phyloP scores from a whole-genome alignment of 2,329 filamentous ascomycete genomes.

The Nemania diffusa region DNA sequence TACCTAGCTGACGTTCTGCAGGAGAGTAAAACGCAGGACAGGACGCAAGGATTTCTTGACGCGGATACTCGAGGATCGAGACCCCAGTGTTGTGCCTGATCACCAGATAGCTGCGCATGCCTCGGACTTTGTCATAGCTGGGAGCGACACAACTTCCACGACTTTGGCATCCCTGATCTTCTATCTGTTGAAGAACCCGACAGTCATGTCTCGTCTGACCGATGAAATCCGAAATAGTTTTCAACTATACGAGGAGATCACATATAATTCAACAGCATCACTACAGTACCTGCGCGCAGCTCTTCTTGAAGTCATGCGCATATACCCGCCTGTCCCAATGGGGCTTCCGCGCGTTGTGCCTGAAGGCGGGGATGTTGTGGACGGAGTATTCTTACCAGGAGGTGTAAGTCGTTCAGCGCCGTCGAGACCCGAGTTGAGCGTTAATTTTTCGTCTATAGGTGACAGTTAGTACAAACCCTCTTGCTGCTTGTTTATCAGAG shows the following conservation, averaged over 20 bases:
- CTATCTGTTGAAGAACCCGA: background rate
- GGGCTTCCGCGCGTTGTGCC: constrained; percentile 13
- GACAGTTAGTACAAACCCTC: constrained; percentile 2
- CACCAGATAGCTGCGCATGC: too few relatives aligned
- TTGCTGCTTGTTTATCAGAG: background rate
- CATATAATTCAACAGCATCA: too few relatives aligned
- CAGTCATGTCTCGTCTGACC: background rate
- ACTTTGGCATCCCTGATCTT: constrained; percentile 1
- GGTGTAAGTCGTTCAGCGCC: constrained; percentile 10
- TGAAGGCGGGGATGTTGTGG: constrained; percentile 9
- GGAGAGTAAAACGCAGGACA: too few relatives aligned
- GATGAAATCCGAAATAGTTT: too few relatives aligned
- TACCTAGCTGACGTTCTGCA: too few relatives aligned
- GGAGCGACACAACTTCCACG: constrained; percentile 22
- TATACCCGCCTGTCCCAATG: constrained; percentile 11
- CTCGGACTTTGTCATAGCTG: constrained; percentile 1
- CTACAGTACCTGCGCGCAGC: constrained; percentile 3
- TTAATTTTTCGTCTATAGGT: background rate
- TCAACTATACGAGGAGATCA: too few relatives aligned
- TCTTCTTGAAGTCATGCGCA: background rate
- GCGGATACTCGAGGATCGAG: too few relatives aligned
- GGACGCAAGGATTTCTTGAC: too few relatives aligned
- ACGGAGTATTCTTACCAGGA: constrained; percentile 1
- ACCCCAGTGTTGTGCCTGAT: too few relatives aligned
- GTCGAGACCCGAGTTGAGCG: too few relatives aligned